A percentile compares a stretch with the other conserved stretches of the same genome.
These are phyloP conservation scores for Isabelozyma gotoi DNA, from an alignment of 805 yeast genomes.

Conservation along the genomic window DNA sequence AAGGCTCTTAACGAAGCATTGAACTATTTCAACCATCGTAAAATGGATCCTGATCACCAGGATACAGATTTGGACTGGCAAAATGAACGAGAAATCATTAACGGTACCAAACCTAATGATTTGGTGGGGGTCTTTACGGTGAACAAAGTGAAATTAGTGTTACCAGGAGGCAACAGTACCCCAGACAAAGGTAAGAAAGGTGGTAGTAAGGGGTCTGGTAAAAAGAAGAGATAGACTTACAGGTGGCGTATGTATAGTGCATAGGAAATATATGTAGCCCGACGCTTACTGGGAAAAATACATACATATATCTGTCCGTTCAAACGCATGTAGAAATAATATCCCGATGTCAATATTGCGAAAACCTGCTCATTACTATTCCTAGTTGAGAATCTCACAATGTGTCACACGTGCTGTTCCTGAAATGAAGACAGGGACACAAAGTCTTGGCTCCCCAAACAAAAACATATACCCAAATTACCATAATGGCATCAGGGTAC, in stretches of 20 bases:
- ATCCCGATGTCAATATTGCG: no score
- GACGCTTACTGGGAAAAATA: no score
- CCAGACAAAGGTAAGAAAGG: conserved; percentile 2
- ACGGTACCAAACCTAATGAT: conserved; percentile 61
- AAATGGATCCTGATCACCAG: conserved; percentile 43
- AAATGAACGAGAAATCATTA: conserved; percentile 57
- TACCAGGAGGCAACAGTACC: conserved; percentile 45
- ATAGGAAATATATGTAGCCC: no score
- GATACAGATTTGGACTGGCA: conserved; percentile 68
- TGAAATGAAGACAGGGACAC: no score
- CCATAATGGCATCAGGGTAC: no score
- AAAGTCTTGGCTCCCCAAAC: background rate
- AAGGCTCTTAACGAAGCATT: conserved; percentile 75
- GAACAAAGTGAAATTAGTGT: conserved; percentile 62
- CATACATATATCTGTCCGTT: no score
- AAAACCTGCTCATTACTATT: background rate
- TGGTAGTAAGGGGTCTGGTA: conserved; percentile 1
- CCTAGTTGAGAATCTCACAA: background rate
- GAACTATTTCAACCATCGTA: conserved; percentile 51
- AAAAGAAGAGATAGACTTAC: conserved; percentile 11
- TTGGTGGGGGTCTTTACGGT: conserved; percentile 67
- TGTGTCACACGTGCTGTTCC: background rate
- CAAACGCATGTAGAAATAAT: no score
- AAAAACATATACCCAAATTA: no score
- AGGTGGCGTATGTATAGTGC: background rate